Conservation (phyloP, 805 yeast genomes). For the Ogataea neopini region DNA sequence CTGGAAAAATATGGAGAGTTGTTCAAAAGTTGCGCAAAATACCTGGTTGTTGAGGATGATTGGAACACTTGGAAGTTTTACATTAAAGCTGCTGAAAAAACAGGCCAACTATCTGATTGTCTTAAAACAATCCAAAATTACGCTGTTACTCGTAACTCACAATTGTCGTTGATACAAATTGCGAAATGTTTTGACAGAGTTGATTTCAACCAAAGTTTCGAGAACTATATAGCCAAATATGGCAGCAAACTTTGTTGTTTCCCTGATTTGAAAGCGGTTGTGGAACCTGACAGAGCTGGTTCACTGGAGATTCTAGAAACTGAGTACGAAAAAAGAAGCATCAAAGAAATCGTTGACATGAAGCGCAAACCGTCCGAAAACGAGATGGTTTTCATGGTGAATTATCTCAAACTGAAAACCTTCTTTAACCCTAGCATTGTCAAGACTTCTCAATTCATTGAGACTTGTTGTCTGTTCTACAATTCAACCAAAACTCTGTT, state of each 20-base stretch:
- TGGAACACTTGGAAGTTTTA: conserved; percentile 70
- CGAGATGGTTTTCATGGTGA: conserved; percentile 30
- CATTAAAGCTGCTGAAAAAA: conserved; percentile 44
- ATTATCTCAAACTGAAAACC: conserved; percentile 47
- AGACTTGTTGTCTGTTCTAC: conserved; percentile 41
- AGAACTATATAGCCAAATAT: conserved; percentile 44
- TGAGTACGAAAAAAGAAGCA: conserved; percentile 11
- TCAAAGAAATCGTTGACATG: conserved; percentile 13
- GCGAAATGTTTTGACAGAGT: conserved; percentile 24
- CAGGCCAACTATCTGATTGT: conserved; percentile 38
- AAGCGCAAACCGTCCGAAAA: conserved; percentile 21
- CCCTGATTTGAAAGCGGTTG: conserved; percentile 51
- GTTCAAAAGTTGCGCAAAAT: conserved; percentile 38
- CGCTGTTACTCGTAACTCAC: conserved; percentile 53
- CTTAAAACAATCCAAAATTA: conserved; percentile 31
- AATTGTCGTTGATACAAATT: conserved; percentile 53
- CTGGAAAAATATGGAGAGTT: conserved; percentile 46
- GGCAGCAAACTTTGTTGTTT: conserved; percentile 66
- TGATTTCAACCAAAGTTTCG: conserved; percentile 32
- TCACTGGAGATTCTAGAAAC: conserved; percentile 12
- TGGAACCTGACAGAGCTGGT: conserved; percentile 6
- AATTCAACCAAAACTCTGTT: conserved; percentile 39
- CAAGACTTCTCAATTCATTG: conserved; percentile 25
- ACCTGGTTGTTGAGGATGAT: conserved; percentile 65
- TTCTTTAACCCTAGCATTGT: conserved; percentile 28